Evolutionary conservation across 2,329 filamentous ascomycete genomes (phyloP).

Genomic region (Claviceps sp.): DNA sequence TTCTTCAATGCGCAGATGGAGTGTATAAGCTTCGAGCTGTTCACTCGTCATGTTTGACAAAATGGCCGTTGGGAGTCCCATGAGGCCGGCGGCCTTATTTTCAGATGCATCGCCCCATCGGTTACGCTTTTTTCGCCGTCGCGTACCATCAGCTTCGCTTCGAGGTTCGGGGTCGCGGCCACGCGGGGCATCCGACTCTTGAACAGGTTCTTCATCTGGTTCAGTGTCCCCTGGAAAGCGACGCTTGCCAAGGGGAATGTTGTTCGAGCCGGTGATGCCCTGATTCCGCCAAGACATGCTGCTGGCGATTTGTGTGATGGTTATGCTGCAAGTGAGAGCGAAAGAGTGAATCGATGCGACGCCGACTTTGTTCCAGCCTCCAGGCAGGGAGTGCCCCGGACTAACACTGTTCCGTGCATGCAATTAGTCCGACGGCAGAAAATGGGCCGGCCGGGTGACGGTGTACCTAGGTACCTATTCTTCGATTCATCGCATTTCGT

Average conservation of each 20-base stretch:
- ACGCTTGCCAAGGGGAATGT: constrained; percentile 82
- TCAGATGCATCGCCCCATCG: constrained; percentile 95
- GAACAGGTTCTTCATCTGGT: constrained; percentile 14
- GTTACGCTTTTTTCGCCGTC: constrained; percentile 94
- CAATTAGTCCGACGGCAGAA: not conserved
- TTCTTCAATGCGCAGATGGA: constrained; percentile 95
- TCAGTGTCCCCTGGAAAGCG: constrained; percentile 60
- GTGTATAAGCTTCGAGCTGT: constrained; percentile 91
- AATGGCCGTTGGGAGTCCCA: constrained; percentile 94
- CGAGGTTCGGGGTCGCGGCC: constrained; percentile 82
- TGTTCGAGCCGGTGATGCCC: constrained; percentile 96
- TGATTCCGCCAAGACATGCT: constrained; percentile 56
- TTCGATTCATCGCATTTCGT: too few species aligned
- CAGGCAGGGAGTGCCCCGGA: not conserved
- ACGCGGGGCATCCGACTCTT: constrained; percentile 54
- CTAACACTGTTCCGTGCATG: not conserved
- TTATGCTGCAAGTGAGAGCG: not conserved
- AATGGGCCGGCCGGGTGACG: not conserved
- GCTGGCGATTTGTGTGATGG: constrained; percentile 11
- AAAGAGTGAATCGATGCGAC: not conserved
- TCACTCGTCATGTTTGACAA: constrained; percentile 96
- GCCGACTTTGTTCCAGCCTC: not conserved
- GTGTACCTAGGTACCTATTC: too few species aligned
- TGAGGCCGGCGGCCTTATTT: constrained; percentile 95
- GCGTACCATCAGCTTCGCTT: constrained; percentile 57